A percentile compares a stretch with the other conserved stretches of the same genome.
Evolutionary conservation across 1,284 basidiomycete genomes (phyloP).

Genomic region (Fomitopsis palustris): DNA sequence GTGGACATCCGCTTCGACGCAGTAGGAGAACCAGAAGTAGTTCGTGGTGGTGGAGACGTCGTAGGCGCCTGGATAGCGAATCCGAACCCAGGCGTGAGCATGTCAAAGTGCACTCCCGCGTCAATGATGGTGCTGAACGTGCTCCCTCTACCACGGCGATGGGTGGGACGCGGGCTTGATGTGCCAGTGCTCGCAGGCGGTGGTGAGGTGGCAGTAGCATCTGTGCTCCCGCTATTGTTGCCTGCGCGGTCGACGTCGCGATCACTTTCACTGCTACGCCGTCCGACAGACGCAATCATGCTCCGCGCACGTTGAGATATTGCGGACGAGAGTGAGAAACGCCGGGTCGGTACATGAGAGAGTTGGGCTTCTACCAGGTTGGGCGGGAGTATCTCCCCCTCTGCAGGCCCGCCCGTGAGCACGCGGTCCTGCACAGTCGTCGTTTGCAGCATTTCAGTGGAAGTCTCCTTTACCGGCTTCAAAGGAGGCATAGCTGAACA

Average conservation of each 20-base stretch:
- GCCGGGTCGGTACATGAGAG: conserved; percentile 12
- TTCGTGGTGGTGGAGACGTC: not conserved
- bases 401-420: not conserved
- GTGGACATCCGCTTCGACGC: conserved; percentile 4
- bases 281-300: conserved; percentile 13
- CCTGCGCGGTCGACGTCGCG: not conserved
- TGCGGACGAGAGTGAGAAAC: conserved; percentile 29
- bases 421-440: not conserved
- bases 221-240: not conserved
- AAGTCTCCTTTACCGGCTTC: not conserved
- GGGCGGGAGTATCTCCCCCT: not conserved
- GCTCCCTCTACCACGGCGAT: not conserved
- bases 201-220: not conserved
- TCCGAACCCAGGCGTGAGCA: conserved; percentile 11
- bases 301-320: conserved; percentile 21
- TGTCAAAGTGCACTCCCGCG: conserved; percentile 14
- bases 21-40: not conserved
- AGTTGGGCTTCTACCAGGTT: not conserved
- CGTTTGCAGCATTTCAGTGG: not conserved
- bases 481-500: no score
- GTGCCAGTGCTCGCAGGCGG: not conserved
- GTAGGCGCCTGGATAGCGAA: not conserved
- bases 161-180: not conserved
- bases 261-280: conserved; percentile 9
- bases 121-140: conserved; percentile 15